Percentiles rank a stretch among this genome's conserved stretches.
phyloP scores from a whole-genome alignment of 2,329 filamentous ascomycete species.

The Tolypocladium endophyticum region DNA sequence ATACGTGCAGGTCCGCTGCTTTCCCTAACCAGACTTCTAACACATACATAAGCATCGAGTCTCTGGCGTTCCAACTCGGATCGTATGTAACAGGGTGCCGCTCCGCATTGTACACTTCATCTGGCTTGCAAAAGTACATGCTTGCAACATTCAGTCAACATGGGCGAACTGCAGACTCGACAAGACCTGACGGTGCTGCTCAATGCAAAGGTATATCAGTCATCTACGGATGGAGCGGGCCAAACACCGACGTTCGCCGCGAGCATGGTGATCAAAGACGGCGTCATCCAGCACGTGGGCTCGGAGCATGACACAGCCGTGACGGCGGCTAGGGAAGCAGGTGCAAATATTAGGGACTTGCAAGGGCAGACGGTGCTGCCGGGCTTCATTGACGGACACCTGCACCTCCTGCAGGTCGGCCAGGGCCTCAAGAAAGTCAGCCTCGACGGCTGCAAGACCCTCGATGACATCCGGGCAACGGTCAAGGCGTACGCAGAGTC shows the following conservation, averaged over 20 bases:
- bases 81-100: not conserved
- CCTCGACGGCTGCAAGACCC: constrained; percentile 34
- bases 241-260: constrained; percentile 6
- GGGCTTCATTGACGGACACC: constrained; percentile 47
- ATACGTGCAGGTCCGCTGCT: not conserved
- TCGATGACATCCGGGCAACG: constrained; percentile 36
- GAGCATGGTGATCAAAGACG: constrained; percentile 22
- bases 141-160: not conserved
- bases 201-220: constrained; percentile 11
- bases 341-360: constrained; percentile 15
- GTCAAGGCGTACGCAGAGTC: constrained; percentile 34
- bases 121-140: not conserved
- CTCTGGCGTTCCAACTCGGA: not conserved
- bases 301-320: constrained; percentile 13
- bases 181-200: constrained; percentile 6
- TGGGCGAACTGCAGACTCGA: constrained; percentile 3
- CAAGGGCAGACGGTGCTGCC: constrained; percentile 32
- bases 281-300: constrained; percentile 23
- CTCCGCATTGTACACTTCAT: not conserved
- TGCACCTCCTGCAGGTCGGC: constrained; percentile 44
- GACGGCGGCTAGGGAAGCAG: constrained; percentile 11
- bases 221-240: not conserved
- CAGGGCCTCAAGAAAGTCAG: constrained; percentile 41
- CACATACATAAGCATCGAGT: not conserved
- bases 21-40: not conserved